phyloP scores from a whole-genome alignment of 1,284 basidiomycete genomes.

The Earliella scabrosa region DNA sequence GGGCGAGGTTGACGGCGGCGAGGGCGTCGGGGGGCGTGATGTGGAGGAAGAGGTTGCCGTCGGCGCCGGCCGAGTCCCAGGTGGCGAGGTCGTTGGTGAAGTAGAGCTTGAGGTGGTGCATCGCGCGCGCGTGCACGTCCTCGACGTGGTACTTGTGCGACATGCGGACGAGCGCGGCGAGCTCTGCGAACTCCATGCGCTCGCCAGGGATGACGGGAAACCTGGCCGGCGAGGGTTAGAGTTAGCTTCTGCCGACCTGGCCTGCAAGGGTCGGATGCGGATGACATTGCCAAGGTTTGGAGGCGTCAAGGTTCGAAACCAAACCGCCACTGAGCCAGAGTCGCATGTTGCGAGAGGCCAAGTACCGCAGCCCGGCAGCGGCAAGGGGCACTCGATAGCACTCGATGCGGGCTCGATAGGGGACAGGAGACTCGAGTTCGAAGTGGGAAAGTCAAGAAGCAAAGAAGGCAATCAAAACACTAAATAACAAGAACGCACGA shows the following conservation, averaged over 20 bases:
- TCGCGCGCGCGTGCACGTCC: conserved; percentile 22
- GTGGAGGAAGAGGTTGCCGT: conserved; percentile 22
- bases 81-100: conserved; percentile 25
- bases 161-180: conserved; percentile 28
- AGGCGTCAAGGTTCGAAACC: background rate
- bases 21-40: conserved; percentile 25
- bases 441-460: background rate
- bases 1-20: conserved; percentile 26
- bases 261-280: background rate
- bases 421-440: background rate
- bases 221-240: background rate
- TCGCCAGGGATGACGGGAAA: conserved; percentile 22
- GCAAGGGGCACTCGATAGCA: too few species aligned
- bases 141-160: conserved; percentile 31
- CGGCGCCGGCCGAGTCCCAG: conserved; percentile 22
- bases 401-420: too few species aligned
- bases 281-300: background rate
- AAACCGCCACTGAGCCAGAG: background rate
- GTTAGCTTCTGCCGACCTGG: background rate
- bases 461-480: background rate
- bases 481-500: background rate
- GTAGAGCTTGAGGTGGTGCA: conserved; percentile 24
- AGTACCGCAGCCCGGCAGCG: too few species aligned
- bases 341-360: too few species aligned
- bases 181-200: conserved; percentile 23